These are phyloP conservation scores for Hirsutella rhossiliensis DNA, from an alignment of 2,329 filamentous ascomycete species.

Conservation along the genomic window DNA sequence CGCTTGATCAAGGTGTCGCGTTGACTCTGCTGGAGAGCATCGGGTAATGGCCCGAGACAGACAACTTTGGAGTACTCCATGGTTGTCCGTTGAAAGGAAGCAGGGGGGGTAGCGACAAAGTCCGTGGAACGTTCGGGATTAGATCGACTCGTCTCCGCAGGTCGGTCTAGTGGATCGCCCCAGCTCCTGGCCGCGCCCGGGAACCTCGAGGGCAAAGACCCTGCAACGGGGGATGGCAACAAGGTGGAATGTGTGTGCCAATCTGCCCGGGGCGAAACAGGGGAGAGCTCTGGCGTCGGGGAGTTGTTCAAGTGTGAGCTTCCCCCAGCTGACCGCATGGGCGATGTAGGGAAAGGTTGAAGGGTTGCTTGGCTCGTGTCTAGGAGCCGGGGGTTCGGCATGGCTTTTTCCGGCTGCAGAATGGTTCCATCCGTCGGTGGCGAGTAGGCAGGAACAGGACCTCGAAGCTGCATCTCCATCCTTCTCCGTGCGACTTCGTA, in stretches of 20 bases:
- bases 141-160: constrained; percentile 1
- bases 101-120: background rate
- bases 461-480: constrained; percentile 37
- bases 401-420: constrained; percentile 17
- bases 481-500: constrained; percentile 41
- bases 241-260: constrained; percentile 20
- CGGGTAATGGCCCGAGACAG: constrained; percentile 42
- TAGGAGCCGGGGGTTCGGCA: constrained; percentile 7
- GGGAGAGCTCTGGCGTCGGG: constrained; percentile 32
- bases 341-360: constrained; percentile 7
- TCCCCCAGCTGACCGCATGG: constrained; percentile 9
- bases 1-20: constrained; percentile 5
- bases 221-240: constrained; percentile 28
- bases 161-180: constrained; percentile 3
- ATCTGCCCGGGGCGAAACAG: constrained; percentile 33
- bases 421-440: constrained; percentile 21
- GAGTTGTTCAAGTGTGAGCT: constrained; percentile 20
- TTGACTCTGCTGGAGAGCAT: constrained; percentile 24
- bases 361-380: background rate
- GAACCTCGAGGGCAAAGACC: constrained; percentile 13
- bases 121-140: constrained; percentile 3
- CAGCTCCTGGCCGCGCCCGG: constrained; percentile 8
- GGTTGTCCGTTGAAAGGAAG: constrained; percentile 30
- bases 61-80: constrained; percentile 42
- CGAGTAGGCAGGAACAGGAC: constrained; percentile 35